Evolutionary conservation across 495 filamentous ascomycete genomes (phyloP).

Genomic region (Sphaerosporella brunnea): DNA sequence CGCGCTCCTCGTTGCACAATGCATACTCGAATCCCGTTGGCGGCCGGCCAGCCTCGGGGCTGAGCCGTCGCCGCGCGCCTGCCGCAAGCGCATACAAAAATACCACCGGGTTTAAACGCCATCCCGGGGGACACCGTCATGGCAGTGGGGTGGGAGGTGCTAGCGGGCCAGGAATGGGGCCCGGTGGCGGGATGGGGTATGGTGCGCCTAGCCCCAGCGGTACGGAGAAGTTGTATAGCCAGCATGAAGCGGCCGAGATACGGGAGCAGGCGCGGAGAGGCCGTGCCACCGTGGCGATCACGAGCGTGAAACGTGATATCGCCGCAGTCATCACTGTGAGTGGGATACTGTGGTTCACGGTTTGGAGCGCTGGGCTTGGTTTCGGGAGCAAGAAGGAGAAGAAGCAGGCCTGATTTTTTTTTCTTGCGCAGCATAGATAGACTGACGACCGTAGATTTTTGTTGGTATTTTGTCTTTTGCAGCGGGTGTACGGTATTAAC

Average conservation of each 20-base stretch:
- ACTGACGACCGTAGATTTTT: not conserved
- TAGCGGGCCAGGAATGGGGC: conserved; percentile 7
- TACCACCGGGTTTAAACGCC: conserved; percentile 59
- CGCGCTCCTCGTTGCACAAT: conserved; percentile 23
- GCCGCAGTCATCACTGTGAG: not conserved
- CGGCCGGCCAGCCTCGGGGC: conserved; percentile 57
- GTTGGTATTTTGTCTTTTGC: not conserved
- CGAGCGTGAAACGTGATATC: not conserved
- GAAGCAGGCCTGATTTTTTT: not conserved
- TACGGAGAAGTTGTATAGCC: conserved; percentile 17
- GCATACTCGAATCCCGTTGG: conserved; percentile 36
- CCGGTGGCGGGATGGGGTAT: conserved; percentile 6
- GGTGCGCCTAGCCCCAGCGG: conserved; percentile 15
- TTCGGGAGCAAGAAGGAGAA: not conserved
- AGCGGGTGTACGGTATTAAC: not conserved
- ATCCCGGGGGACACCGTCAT: conserved; percentile 32
- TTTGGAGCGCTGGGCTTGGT: too few species aligned
- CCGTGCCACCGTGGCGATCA: not conserved
- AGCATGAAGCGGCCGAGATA: conserved; percentile 15
- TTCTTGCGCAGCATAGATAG: too few species aligned
- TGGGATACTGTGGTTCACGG: not conserved
- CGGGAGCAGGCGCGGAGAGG: conserved; percentile 7
- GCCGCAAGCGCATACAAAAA: conserved; percentile 70
- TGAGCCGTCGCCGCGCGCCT: conserved; percentile 59
- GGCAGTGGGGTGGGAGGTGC: conserved; percentile 25